Evolutionary conservation across 108 stramenopile genomes (phyloP).

Genomic region (Stephanodiscus minutulus): DNA sequence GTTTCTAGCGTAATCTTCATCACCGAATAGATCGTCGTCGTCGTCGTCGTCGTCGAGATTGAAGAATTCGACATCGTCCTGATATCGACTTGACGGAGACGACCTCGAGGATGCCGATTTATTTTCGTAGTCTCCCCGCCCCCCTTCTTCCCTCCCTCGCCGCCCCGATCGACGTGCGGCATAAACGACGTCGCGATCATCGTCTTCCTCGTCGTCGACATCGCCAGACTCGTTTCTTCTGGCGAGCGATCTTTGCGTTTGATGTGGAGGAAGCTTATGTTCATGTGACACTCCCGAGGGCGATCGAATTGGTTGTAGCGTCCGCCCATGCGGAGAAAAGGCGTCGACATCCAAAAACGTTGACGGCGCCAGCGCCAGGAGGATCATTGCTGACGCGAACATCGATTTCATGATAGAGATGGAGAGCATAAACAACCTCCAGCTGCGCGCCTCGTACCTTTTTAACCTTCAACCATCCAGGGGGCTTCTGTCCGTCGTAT

Average conservation of each 20-base stretch:
- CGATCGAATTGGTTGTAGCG: background rate
- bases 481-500: too few species aligned
- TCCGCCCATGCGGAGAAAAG: background rate
- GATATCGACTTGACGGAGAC: conserved; percentile 14
- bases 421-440: too few species aligned
- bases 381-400: conserved; percentile 1
- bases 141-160: conserved; percentile 21
- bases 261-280: background rate
- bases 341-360: background rate
- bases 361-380: conserved; percentile 3
- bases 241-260: background rate
- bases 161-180: conserved; percentile 18
- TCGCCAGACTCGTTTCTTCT: conserved; percentile 8
- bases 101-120: conserved; percentile 14
- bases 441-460: too few species aligned
- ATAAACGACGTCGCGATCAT: conserved; percentile 27
- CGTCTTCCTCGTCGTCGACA: conserved; percentile 15
- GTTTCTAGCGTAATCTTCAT: conserved; percentile 15
- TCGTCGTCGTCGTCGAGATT: conserved; percentile 45
- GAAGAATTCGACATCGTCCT: conserved; percentile 49
- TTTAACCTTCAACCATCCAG: too few species aligned
- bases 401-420: background rate
- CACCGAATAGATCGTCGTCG: conserved; percentile 23
- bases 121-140: conserved; percentile 13
- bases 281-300: background rate